Percentiles rank a stretch among this genome's conserved stretches.
These are phyloP conservation scores for Botryotinia narcissicola DNA, from an alignment of 2,329 filamentous ascomycete genomes.

Conservation along the genomic window DNA sequence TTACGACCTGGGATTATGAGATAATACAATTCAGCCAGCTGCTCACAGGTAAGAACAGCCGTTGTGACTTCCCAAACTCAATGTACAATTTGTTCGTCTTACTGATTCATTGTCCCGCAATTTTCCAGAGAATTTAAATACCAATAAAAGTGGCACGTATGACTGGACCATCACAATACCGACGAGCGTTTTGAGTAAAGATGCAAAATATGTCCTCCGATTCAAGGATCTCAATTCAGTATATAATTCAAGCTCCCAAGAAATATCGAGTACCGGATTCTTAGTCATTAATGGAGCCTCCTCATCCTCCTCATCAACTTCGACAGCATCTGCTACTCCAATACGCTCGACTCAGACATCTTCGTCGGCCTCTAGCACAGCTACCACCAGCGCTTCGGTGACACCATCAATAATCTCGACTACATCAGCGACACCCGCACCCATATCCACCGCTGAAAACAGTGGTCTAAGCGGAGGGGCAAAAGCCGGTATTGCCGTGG, in stretches of 20 bases:
- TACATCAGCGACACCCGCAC: neutral
- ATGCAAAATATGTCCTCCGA: conserved; percentile 8
- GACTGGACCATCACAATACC: conserved; percentile 1
- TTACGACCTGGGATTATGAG: neutral
- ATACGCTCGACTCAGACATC: neutral
- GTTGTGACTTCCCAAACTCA: too few species aligned
- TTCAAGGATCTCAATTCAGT: neutral
- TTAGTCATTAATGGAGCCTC: neutral
- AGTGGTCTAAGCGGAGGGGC: neutral
- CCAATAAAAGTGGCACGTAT: neutral
- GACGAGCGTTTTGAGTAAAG: neutral
- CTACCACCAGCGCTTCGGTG: neutral
- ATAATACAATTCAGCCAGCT: neutral
- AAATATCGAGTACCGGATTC: conserved; percentile 8
- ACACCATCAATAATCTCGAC: neutral
- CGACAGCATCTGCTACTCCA: neutral
- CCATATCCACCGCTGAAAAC: neutral
- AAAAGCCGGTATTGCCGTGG: conserved; percentile 12
- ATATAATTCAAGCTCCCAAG: neutral
- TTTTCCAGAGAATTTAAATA: neutral
- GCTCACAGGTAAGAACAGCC: neutral
- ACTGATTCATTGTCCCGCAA: neutral
- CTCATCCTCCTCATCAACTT: neutral
- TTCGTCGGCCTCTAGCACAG: neutral
- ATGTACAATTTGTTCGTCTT: neutral